Percentiles rank a stretch among this genome's conserved stretches.
Conservation (phyloP, 2,329 filamentous ascomycete species). For the Raffaelea arxii region DNA sequence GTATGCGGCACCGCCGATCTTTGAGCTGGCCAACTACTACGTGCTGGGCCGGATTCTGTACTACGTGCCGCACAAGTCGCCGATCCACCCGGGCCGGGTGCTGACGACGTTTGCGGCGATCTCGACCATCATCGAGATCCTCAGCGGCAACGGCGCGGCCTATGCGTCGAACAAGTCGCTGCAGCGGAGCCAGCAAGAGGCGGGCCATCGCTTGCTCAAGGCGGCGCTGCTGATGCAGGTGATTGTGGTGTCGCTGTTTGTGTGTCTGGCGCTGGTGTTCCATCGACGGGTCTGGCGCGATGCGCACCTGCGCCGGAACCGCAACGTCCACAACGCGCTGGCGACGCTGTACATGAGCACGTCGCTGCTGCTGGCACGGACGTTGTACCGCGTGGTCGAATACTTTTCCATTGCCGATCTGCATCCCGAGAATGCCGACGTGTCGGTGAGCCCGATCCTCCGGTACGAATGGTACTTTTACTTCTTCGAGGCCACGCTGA, state of each 20-base stretch:
- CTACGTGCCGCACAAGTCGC: conserved; percentile 52
- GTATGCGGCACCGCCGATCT: conserved; percentile 37
- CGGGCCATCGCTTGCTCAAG: conserved; percentile 38
- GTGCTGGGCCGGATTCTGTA: conserved; percentile 51
- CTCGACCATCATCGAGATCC: conserved; percentile 35
- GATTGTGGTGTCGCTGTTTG: conserved; percentile 38
- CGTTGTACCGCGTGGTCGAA: conserved; percentile 49
- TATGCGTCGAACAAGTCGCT: conserved; percentile 36
- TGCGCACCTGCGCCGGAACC: conserved; percentile 22
- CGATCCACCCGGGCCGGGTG: conserved; percentile 36
- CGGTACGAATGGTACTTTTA: conserved; percentile 51
- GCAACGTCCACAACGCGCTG: conserved; percentile 26
- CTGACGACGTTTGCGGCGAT: conserved; percentile 36
- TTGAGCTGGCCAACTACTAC: conserved; percentile 55
- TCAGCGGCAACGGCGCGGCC: conserved; percentile 38
- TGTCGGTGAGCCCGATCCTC: conserved; percentile 41
- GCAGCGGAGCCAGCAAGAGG: conserved; percentile 24
- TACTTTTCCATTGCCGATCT: conserved; percentile 40
- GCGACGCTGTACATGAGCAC: conserved; percentile 41
- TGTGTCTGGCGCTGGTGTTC: conserved; percentile 37
- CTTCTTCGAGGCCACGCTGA: conserved; percentile 44
- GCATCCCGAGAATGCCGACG: conserved; percentile 46
- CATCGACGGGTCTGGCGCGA: conserved; percentile 32
- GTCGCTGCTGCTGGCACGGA: conserved; percentile 39
- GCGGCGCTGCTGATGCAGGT: conserved; percentile 45